Conservation (phyloP, 352 stramenopile species). For the Phytophthora crassamura region DNA sequence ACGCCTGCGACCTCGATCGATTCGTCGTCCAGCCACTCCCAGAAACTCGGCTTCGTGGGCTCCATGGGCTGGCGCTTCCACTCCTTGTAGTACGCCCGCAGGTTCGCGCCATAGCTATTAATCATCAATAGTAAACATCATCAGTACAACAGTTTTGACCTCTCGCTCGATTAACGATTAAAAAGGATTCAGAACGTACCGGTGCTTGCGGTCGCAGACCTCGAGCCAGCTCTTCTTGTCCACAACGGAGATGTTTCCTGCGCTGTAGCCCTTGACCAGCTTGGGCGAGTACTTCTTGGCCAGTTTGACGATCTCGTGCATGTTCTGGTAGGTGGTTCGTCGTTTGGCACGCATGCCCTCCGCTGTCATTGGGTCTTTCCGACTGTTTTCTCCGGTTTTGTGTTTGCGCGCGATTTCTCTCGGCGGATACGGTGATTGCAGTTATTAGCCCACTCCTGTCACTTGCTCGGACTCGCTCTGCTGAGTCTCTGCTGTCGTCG, state of each 20-base stretch:
- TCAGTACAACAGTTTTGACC: not conserved
- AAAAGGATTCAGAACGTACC: conserved; percentile 44
- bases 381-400: conserved; percentile 6
- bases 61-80: conserved; percentile 91
- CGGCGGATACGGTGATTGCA: conserved; percentile 8
- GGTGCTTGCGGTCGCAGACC: conserved; percentile 89
- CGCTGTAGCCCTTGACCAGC: conserved; percentile 89
- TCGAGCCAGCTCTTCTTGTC: conserved; percentile 92
- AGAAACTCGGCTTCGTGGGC: conserved; percentile 81
- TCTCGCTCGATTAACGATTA: conserved; percentile 2
- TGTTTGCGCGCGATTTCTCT: conserved; percentile 1
- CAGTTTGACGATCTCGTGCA: conserved; percentile 90
- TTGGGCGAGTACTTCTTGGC: conserved; percentile 91
- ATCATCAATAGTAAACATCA: conserved; percentile 2
- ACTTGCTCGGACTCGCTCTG: conserved; percentile 47
- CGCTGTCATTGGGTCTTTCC: conserved; percentile 59
- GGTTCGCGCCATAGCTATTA: conserved; percentile 96
- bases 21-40: conserved; percentile 90
- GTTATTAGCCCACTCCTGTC: conserved; percentile 58
- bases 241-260: conserved; percentile 91
- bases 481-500: conserved; percentile 47
- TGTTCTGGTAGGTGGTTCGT: conserved; percentile 84
- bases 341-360: conserved; percentile 79
- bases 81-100: conserved; percentile 97
- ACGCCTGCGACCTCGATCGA: conserved; percentile 89